Evolutionary conservation across 176 grass and related monocot species (phyloP).

Genomic region (Aegilops tauschii): DNA sequence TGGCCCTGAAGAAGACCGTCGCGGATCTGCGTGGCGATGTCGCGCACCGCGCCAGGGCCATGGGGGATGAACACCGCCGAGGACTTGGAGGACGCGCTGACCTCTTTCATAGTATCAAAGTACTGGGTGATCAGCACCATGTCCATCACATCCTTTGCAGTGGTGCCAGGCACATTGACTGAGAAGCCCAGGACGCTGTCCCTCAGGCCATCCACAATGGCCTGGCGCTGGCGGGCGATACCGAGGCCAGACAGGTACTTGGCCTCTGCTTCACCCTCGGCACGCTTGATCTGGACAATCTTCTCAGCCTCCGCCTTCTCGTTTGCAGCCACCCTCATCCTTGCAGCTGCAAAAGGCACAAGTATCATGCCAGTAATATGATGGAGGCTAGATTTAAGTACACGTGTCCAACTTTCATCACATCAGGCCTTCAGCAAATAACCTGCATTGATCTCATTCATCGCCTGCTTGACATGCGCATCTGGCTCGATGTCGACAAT

Average conservation of each 20-base stretch:
- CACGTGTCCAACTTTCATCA: not conserved
- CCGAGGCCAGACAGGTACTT: constrained; percentile 79
- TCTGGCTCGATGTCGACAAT: constrained; percentile 87
- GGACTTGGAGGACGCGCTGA: constrained; percentile 63
- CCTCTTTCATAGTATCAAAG: constrained; percentile 91
- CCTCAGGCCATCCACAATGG: constrained; percentile 74
- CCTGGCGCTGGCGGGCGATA: constrained; percentile 74
- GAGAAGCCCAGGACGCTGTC: constrained; percentile 83
- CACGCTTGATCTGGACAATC: constrained; percentile 85
- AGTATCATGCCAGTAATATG: not conserved
- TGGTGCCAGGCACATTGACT: constrained; percentile 70
- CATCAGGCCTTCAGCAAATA: not conserved
- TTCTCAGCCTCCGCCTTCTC: constrained; percentile 91
- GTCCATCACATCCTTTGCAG: constrained; percentile 90
- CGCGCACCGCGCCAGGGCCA: constrained; percentile 64
- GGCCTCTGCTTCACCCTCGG: constrained; percentile 76
- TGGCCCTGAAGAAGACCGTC: constrained; percentile 67
- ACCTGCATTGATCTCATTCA: constrained; percentile 96
- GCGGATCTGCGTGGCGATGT: constrained; percentile 75
- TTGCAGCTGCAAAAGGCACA: constrained; percentile 52
- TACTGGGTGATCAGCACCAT: constrained; percentile 92
- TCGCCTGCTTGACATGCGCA: constrained; percentile 65
- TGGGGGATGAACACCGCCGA: constrained; percentile 80
- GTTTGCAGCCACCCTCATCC: constrained; percentile 70
- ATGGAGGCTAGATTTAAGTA: not conserved